A percentile compares a stretch with the other conserved stretches of the same genome.
Conservation (phyloP, 768 basidiomycete genomes). For the Gymnopilus junonius region DNA sequence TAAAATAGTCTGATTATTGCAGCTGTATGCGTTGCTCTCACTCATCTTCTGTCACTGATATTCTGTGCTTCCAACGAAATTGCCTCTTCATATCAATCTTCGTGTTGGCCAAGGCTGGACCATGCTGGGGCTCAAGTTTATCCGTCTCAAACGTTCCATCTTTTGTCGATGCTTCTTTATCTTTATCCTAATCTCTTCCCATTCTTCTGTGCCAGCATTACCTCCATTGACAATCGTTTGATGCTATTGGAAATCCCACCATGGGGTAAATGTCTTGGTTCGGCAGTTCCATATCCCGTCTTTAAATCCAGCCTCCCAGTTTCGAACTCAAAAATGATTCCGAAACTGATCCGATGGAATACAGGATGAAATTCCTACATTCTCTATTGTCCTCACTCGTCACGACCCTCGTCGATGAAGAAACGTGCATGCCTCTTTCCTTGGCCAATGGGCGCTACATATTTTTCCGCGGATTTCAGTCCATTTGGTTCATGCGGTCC, state of each 20-base stretch:
- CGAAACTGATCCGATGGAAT: neutral
- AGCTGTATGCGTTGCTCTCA: neutral
- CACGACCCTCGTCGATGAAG: too few species aligned
- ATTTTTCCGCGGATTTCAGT: neutral
- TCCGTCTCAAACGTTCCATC: neutral
- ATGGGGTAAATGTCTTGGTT: slow-evolving; percentile 1
- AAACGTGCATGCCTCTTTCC: neutral
- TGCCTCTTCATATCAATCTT: neutral
- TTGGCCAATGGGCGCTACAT: neutral
- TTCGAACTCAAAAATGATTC: neutral
- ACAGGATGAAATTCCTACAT: too few species aligned
- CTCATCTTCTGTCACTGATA: neutral
- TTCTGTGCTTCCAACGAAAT: neutral
- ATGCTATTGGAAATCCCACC: neutral
- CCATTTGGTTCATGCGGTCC: neutral
- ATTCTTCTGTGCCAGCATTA: neutral
- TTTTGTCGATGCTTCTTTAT: neutral
- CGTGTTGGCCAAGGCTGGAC: neutral
- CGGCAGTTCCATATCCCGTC: neutral
- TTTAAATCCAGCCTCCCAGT: neutral
- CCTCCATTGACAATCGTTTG: neutral
- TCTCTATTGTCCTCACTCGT: neutral
- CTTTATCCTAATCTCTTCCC: neutral
- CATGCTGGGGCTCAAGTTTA: neutral
- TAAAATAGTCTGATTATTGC: neutral